These are phyloP conservation scores for Geranium brycei DNA, from an alignment of 345 rosid species.

Conservation along the genomic window DNA sequence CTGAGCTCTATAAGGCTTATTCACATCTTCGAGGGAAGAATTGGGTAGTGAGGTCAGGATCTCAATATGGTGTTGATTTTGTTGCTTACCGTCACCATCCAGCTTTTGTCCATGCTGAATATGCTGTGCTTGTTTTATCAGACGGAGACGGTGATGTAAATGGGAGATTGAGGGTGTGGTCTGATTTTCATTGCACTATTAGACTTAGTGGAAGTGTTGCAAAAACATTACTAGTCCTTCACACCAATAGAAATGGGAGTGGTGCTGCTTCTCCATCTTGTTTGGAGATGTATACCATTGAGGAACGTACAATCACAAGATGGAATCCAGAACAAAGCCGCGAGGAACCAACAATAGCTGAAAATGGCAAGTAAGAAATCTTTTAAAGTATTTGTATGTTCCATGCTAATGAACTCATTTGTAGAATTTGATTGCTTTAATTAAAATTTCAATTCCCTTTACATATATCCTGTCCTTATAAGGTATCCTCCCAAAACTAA, in stretches of 20 bases:
- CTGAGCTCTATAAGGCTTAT: conserved; percentile 52
- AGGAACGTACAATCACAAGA: conserved; percentile 43
- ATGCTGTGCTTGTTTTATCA: conserved; percentile 44
- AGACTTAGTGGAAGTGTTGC: conserved; percentile 77
- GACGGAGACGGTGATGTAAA: conserved; percentile 23
- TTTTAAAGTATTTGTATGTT: not conserved
- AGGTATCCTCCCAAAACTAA: not conserved
- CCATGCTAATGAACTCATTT: not conserved
- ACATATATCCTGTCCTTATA: not conserved
- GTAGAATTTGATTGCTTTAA: not conserved
- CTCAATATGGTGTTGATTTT: conserved; percentile 65
- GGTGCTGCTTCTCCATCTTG: conserved; percentile 22
- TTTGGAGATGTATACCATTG: conserved; percentile 37
- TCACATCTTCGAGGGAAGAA: conserved; percentile 56
- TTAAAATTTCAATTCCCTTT: not conserved
- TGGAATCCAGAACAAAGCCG: conserved; percentile 60
- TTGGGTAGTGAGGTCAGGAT: conserved; percentile 67
- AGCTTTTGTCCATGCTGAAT: conserved; percentile 73
- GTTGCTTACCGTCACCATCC: conserved; percentile 81
- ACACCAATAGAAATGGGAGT: conserved; percentile 23
- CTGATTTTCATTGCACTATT: conserved; percentile 50
- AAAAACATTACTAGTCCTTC: conserved; percentile 45
- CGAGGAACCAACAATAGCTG: conserved; percentile 28
- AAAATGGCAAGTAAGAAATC: conserved; percentile 9
- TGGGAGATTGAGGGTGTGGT: conserved; percentile 52